These are phyloP conservation scores for Globisporangium viniferum DNA, from an alignment of 352 stramenopile species.

Conservation along the genomic window DNA sequence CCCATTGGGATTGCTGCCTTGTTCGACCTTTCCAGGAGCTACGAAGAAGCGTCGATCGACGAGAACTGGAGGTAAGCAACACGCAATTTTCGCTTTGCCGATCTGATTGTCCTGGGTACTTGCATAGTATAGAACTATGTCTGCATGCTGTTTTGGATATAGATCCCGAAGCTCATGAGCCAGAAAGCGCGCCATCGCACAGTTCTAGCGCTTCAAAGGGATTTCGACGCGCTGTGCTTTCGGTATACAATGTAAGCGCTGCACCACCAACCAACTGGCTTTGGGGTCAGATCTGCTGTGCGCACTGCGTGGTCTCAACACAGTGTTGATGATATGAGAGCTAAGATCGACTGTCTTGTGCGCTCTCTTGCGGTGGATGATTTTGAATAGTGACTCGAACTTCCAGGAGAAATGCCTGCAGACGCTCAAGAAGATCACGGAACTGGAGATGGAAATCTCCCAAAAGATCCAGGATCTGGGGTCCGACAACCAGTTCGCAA, in stretches of 20 bases:
- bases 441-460: slow-evolving; percentile 8
- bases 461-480: background rate
- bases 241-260: slow-evolving; percentile 6
- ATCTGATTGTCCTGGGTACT: background rate
- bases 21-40: background rate
- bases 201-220: background rate
- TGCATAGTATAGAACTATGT: too few relatives aligned
- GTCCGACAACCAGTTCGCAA: background rate
- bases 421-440: slow-evolving; percentile 16
- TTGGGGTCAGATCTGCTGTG: too few relatives aligned
- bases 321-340: background rate
- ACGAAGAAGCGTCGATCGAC: background rate
- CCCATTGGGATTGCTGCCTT: background rate
- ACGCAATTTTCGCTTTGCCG: background rate
- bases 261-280: background rate
- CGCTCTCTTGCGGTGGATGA: background rate
- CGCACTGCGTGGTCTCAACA: background rate
- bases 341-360: too few relatives aligned
- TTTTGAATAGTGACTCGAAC: background rate
- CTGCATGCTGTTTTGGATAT: background rate
- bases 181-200: background rate
- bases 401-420: slow-evolving; percentile 11
- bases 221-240: slow-evolving; percentile 6
- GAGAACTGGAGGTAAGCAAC: background rate
- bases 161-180: background rate